Conservation (phyloP, 176 grass and related monocot species). For the Luzula sylvatica region DNA sequence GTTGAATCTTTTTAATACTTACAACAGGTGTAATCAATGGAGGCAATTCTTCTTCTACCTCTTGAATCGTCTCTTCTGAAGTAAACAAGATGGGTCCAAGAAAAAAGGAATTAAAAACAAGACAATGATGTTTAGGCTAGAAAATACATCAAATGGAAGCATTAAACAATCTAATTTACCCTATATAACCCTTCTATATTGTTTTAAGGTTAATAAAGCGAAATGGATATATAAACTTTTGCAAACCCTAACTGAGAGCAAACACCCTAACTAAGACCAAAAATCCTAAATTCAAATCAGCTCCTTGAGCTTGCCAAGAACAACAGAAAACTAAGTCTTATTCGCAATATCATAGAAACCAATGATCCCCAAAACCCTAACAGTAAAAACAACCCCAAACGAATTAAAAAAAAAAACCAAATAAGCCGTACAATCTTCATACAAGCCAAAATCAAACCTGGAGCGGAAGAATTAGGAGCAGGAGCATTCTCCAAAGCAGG, state of each 20-base stretch:
- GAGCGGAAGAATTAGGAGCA: not conserved
- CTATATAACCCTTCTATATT: no score
- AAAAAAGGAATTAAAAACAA: not conserved
- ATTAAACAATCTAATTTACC: no score
- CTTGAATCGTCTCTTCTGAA: slow-evolving; percentile 13
- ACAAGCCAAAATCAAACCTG: slow-evolving; percentile 4
- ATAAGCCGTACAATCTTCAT: not conserved
- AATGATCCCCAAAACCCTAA: slow-evolving; percentile 18
- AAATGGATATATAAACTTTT: not conserved
- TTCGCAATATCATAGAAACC: not conserved
- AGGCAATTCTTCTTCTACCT: slow-evolving; percentile 15
- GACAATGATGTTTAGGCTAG: no score
- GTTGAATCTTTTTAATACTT: not conserved
- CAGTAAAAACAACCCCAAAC: not conserved
- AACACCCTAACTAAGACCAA: not conserved
- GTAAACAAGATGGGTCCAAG: slow-evolving; percentile 9
- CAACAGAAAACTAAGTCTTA: not conserved
- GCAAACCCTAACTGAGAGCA: not conserved
- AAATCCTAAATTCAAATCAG: not conserved
- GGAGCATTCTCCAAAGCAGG: not conserved
- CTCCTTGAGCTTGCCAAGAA: not conserved
- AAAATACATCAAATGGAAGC: no score
- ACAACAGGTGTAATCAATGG: slow-evolving; percentile 2
- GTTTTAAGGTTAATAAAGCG: not conserved
- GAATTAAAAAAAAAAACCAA: not conserved